A percentile compares a stretch with the other conserved stretches of the same genome.
Conservation (phyloP, 768 basidiomycete genomes). For the Termitomyces sp. region DNA sequence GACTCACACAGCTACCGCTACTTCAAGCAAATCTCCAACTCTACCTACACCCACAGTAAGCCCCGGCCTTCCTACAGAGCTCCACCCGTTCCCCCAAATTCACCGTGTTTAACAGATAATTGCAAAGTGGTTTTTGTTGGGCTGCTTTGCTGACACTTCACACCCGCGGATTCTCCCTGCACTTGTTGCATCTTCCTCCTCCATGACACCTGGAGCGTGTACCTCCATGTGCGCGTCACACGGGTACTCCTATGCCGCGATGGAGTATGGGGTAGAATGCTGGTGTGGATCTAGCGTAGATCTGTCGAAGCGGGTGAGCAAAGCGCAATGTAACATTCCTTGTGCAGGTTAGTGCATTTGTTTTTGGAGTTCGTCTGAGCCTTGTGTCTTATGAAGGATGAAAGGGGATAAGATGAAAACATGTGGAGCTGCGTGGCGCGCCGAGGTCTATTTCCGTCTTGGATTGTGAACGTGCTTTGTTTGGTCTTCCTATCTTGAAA, state of each 20-base stretch:
- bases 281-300: conserved; percentile 26
- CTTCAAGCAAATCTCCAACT: conserved; percentile 8
- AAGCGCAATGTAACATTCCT: conserved; percentile 22
- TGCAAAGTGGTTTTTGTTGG: conserved; percentile 22
- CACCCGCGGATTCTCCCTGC: conserved; percentile 25
- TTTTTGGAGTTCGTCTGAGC: not conserved
- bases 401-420: conserved; percentile 22
- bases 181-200: conserved; percentile 10
- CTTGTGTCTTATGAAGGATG: not conserved
- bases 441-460: conserved; percentile 19
- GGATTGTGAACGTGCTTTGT: not conserved
- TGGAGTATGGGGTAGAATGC: conserved; percentile 29
- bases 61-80: not conserved
- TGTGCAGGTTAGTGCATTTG: conserved; percentile 25
- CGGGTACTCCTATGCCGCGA: conserved; percentile 28
- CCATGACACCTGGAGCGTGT: conserved; percentile 28
- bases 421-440: conserved; percentile 31
- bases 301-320: conserved; percentile 18
- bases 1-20: not conserved
- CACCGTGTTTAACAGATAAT: not conserved
- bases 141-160: conserved; percentile 27
- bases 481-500: not conserved
- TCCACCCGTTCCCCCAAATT: conserved; percentile 6
- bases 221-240: conserved; percentile 20
- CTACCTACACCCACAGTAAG: not conserved